Base-by-base conservation (phyloP, 2,329 filamentous ascomycete genomes). In the Ascochyta rabiei region DNA sequence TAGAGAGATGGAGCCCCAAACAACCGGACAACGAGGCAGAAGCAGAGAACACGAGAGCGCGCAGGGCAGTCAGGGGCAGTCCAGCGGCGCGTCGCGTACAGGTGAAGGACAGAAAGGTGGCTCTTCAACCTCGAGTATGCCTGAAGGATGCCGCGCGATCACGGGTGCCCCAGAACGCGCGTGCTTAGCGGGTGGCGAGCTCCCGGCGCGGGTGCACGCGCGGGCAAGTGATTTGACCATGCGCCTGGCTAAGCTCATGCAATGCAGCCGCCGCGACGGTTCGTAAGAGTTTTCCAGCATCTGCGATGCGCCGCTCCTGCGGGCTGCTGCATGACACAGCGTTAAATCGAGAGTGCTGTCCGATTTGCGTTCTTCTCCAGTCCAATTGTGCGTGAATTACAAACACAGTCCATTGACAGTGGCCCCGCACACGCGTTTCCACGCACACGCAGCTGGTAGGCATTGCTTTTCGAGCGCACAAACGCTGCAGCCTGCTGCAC, bases 71-170 rank as follows among this genome's bases (percentile, higher is more conserved):
- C 53, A 57, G 53, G 51, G 34, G 24, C 23, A 41, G 44, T 56
- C 38, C 37, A 48, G 41, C 38, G 16, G 53, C 65, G 64, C 65
- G 65, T 68, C 57, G 59, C 42, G 56, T 53, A 33, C 46, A 56
- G 45, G 53, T 39, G 48, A 59, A 47, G 53, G 43, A 38, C 48
- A 40, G 48, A 45, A 56, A 31, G 33, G 53, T 48, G 35, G 35
- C 16, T 37, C 40, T 50, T 50, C 47, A 51, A 59, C 49, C 26
- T 56, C 48, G 47, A 53, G 45, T 45, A 53, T 60, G 59, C 48
- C 57, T 64, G 55, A 35, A 48, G 48, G 53, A 47, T 57, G 59
- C 56, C 64, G 62, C 64, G 64, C 55, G 56, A 55, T 66, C 62
- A 64, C 54, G 57, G 35, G 44, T 46, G 46, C 59, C 52, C 51